Evolutionary conservation across 805 yeast species (phyloP).

Genomic region (Jamesozyma piceae): DNA sequence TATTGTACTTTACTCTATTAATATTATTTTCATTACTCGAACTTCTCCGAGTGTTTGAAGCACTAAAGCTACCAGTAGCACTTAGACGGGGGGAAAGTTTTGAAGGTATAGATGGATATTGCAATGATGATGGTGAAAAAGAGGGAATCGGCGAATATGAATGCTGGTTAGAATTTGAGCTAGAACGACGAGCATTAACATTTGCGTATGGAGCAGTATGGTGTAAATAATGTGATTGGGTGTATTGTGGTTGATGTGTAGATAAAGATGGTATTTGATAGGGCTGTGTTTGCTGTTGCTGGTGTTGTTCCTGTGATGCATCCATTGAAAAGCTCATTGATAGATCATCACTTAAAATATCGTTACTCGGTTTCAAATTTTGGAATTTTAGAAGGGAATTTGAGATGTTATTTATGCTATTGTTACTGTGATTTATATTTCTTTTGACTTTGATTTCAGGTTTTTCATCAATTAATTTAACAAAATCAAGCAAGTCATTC

Average conservation of each 20-base stretch:
- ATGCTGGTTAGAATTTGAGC: conserved; percentile 23
- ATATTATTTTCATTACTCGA: conserved; percentile 8
- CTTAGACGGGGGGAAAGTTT: conserved; percentile 17
- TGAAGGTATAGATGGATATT: conserved; percentile 25
- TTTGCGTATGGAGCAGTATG: neutral
- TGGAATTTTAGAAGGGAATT: conserved; percentile 47
- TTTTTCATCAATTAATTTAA: conserved; percentile 58
- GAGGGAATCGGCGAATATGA: conserved; percentile 32
- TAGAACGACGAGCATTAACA: conserved; percentile 3
- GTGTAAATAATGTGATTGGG: neutral
- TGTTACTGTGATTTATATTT: conserved; percentile 9
- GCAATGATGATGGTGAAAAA: conserved; percentile 17
- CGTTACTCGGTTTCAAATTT: conserved; percentile 43
- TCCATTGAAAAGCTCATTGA: conserved; percentile 38
- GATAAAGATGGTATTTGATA: neutral
- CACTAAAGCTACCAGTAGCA: conserved; percentile 1
- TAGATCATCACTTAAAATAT: conserved; percentile 46
- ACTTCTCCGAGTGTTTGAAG: conserved; percentile 9
- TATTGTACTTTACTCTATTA: neutral
- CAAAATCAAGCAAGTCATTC: conserved; percentile 57
- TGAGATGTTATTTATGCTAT: conserved; percentile 20
- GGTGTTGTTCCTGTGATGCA: conserved; percentile 3
- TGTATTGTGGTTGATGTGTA: neutral
- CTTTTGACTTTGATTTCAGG: conserved; percentile 37
- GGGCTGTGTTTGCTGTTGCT: neutral